Percentiles rank a stretch among this genome's conserved stretches.
Evolutionary conservation across 1,139 yeast genomes (phyloP).

Genomic region (Sugiyamaella neomexicana): DNA sequence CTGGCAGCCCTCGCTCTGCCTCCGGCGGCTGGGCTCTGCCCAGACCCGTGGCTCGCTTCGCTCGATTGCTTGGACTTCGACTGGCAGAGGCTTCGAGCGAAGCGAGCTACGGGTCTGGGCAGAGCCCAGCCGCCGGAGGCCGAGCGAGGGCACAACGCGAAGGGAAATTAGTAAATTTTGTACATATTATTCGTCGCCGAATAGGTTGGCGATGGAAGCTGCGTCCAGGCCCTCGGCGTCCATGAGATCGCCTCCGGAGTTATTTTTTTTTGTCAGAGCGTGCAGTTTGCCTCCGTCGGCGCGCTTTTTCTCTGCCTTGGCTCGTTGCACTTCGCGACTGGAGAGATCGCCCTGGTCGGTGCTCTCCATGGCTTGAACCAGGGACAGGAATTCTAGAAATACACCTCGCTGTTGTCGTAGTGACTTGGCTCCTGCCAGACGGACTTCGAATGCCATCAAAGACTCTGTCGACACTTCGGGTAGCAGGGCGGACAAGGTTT

Average conservation of each 20-base stretch:
- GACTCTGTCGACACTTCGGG: slow-evolving; percentile 41
- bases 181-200: slow-evolving; percentile 19
- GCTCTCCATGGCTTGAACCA: slow-evolving; percentile 42
- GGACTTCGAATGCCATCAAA: slow-evolving; percentile 52
- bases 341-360: slow-evolving; percentile 42
- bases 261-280: slow-evolving; percentile 19
- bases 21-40: neutral
- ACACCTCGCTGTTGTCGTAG: slow-evolving; percentile 74
- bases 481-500: slow-evolving; percentile 40
- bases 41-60: slow-evolving; percentile 1
- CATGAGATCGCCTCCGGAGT: slow-evolving; percentile 20
- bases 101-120: slow-evolving; percentile 11
- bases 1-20: neutral
- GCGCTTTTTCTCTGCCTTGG: slow-evolving; percentile 40
- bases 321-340: slow-evolving; percentile 44
- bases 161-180: neutral
- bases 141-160: neutral
- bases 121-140: slow-evolving; percentile 16
- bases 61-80: neutral
- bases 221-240: slow-evolving; percentile 23
- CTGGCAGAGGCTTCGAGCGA: neutral
- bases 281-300: slow-evolving; percentile 20
- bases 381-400: slow-evolving; percentile 60
- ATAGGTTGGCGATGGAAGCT: slow-evolving; percentile 20
- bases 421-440: slow-evolving; percentile 52